Evolutionary conservation across 139 green algal species (phyloP), one percentile per base, ranked within the genome.

Genomic region (Chlorella sp.): DNA sequence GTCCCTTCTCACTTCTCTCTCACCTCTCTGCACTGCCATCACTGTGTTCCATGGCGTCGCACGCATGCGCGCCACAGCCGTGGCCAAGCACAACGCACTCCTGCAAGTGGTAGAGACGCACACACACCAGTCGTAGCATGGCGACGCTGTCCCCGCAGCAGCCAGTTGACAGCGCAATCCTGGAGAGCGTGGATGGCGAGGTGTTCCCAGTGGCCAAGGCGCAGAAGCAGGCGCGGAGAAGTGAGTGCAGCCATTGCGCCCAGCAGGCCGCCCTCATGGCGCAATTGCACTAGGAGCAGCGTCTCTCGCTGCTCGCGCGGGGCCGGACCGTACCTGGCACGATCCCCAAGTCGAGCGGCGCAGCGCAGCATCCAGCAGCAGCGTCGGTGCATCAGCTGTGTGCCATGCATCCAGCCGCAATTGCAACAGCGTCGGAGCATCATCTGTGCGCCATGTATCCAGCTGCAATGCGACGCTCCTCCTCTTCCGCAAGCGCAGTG

Each of bases 401-500:
- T n/a, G n/a, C n/a, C 62, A 67, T 10, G 26, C 62, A 42, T 10
- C 5, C 27, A 26, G 29, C 5, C n/a, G 62, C 62, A 29, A 3
- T 14, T 67, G 62, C 23, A 35, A 35, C 42, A 24, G 42, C 42
- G 17, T 10, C 17, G 42, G 10, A 24, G 42, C 42, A 55, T 17
- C 50, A n/a, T n/a, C n/a, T n/a, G n/a, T n/a, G n/a, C n/a, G n/a
- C n/a, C n/a, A n/a, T n/a, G n/a, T n/a, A n/a, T 35, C 31, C n/a
- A 31, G 1, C 30, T 33, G 24, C 22, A 33, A 26, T 42, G 5
- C 70, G 30, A 29, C 29, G 26, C n/a, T 29, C 32, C 17, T 49
- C 23, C 33, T 20, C 2, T 67, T 31, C 42, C 30, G 5, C 36
- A 71, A 17, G 1, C 31, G 59, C 75, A 87, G 78, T 86, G 75